Conservation (phyloP, 2,329 filamentous ascomycete genomes). For the Talaromyces sp. region DNA sequence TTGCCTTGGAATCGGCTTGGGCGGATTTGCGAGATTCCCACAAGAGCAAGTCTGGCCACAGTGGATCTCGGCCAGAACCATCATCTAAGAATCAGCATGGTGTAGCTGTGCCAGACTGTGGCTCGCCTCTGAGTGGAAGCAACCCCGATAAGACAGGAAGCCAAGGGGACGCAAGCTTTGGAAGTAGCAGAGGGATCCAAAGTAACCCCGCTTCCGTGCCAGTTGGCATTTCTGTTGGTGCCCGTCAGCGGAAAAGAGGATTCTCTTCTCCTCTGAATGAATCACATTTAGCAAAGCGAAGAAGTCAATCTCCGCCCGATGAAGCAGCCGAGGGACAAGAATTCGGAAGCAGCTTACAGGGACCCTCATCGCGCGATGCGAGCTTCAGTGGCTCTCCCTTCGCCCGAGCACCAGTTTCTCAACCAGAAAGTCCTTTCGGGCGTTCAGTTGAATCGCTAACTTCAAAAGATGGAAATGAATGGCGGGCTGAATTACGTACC, state of each 20-base stretch:
- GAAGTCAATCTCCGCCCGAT: conserved; percentile 28
- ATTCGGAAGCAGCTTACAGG: conserved; percentile 27
- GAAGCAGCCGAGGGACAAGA: conserved; percentile 27
- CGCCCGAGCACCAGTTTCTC: conserved; percentile 43
- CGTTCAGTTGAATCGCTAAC: conserved; percentile 33
- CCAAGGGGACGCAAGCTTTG: conserved; percentile 19
- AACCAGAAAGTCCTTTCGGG: conserved; percentile 32
- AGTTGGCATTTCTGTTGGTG: conserved; percentile 11
- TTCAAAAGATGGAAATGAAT: conserved; percentile 25
- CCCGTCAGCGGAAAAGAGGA: conserved; percentile 34
- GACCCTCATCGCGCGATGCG: conserved; percentile 31
- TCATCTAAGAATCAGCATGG: conserved; percentile 14
- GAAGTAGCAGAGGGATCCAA: conserved; percentile 22
- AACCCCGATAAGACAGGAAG: conserved; percentile 13
- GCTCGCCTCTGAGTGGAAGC: conserved; percentile 8
- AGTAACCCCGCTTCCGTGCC: conserved; percentile 18
- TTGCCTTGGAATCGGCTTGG: conserved; percentile 79
- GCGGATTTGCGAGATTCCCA: conserved; percentile 52
- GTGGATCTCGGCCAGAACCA: conserved; percentile 6
- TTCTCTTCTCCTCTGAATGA: conserved; percentile 34
- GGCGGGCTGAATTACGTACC: conserved; percentile 22
- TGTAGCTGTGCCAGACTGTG: conserved; percentile 31
- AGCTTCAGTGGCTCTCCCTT: conserved; percentile 55
- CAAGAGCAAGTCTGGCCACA: conserved; percentile 12
- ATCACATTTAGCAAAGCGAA: conserved; percentile 31